Percentiles rank a stretch among this genome's conserved stretches.
Conservation (phyloP, 106 monocot species). For the Vanilla planifolia region DNA sequence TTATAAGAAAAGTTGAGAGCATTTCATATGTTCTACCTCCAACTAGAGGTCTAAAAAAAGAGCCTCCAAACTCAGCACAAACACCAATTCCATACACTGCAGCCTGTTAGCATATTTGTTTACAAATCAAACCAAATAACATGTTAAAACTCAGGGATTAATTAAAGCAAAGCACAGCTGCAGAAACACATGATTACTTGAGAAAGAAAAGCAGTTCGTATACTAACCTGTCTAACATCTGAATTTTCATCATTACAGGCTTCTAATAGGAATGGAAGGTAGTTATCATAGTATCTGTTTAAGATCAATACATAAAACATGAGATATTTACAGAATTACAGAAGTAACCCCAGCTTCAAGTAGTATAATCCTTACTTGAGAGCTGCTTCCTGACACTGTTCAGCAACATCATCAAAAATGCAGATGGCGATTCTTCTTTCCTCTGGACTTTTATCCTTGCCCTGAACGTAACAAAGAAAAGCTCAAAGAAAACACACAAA, state of each 20-base stretch:
- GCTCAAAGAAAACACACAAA: too few species aligned
- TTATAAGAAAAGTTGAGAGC: neutral
- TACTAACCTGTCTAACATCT: conserved; percentile 80
- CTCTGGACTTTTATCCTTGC: conserved; percentile 79
- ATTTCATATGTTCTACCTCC: conserved; percentile 42
- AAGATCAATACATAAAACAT: conserved; percentile 11
- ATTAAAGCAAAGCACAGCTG: too few species aligned
- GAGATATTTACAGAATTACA: neutral
- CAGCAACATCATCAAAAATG: conserved; percentile 95
- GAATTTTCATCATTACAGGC: conserved; percentile 81
- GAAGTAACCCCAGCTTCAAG: neutral
- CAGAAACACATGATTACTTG: neutral
- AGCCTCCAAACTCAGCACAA: conserved; percentile 83
- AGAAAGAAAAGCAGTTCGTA: neutral
- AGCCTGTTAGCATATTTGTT: conserved; percentile 44
- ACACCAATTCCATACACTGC: conserved; percentile 94
- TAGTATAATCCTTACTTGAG: conserved; percentile 43
- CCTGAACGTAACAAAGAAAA: conserved; percentile 25
- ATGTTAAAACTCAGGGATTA: neutral
- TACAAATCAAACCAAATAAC: neutral
- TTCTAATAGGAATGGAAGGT: conserved; percentile 84
- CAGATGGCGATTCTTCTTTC: conserved; percentile 93
- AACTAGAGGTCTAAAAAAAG: conserved; percentile 73
- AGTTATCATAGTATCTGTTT: conserved; percentile 87
- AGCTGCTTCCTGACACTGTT: conserved; percentile 85